phyloP scores from a whole-genome alignment of 805 yeast genomes.

The Kuraishia molischiana region DNA sequence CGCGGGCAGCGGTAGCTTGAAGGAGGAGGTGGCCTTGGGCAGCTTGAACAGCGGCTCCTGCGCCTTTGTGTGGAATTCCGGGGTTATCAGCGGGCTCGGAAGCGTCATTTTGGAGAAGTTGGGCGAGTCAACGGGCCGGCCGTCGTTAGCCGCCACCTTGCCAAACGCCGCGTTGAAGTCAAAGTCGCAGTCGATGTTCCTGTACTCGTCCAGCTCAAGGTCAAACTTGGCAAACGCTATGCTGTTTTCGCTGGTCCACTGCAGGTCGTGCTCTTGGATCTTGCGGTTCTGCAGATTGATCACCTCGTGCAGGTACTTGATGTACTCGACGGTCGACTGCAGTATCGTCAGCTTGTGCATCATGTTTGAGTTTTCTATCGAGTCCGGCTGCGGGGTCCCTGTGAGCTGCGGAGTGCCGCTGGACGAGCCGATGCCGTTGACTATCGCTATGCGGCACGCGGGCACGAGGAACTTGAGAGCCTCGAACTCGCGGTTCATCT shows the following conservation, averaged over 20 bases:
- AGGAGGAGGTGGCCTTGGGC: neutral
- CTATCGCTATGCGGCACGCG: slow-evolving; percentile 51
- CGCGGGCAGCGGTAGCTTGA: slow-evolving; percentile 1
- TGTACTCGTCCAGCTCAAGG: slow-evolving; percentile 46
- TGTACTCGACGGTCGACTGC: slow-evolving; percentile 77
- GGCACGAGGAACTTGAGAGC: slow-evolving; percentile 71
- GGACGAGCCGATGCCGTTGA: slow-evolving; percentile 11
- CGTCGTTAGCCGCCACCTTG: slow-evolving; percentile 18
- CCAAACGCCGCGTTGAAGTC: slow-evolving; percentile 31
- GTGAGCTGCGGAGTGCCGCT: slow-evolving; percentile 12
- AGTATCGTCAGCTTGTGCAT: slow-evolving; percentile 76
- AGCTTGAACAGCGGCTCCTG: neutral
- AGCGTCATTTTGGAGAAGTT: neutral
- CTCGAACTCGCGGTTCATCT: slow-evolving; percentile 77
- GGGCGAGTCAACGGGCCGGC: slow-evolving; percentile 14
- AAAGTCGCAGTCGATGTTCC: slow-evolving; percentile 49
- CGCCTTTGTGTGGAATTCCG: neutral
- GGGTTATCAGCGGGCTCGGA: slow-evolving; percentile 4
- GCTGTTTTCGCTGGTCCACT: slow-evolving; percentile 22
- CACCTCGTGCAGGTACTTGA: slow-evolving; percentile 56
- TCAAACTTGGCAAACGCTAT: slow-evolving; percentile 43
- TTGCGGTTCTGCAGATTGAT: slow-evolving; percentile 35
- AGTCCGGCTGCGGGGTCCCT: neutral
- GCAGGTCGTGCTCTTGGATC: slow-evolving; percentile 12
- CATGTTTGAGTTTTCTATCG: slow-evolving; percentile 17